phyloP scores from a whole-genome alignment of 257 asterid species.

The Euphrasia confusa region DNA sequence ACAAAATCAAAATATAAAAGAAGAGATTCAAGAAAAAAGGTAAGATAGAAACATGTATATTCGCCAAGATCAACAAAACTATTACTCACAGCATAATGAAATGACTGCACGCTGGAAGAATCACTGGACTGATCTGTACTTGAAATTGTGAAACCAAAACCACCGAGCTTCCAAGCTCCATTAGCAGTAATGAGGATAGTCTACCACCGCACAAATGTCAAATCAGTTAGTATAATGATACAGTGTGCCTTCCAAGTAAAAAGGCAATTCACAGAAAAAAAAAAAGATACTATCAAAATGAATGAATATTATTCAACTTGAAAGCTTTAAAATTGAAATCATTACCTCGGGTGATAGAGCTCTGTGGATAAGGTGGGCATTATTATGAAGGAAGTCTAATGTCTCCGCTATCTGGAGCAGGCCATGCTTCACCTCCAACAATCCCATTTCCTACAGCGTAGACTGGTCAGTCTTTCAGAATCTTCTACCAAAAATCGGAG shows the following conservation, averaged over 20 bases:
- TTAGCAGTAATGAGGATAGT: constrained; percentile 77
- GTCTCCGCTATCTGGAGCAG: constrained; percentile 95
- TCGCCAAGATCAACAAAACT: constrained; percentile 19
- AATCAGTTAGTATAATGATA: constrained; percentile 27
- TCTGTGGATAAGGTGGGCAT: constrained; percentile 88
- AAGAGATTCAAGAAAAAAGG: constrained; percentile 1
- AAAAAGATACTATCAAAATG: constrained; percentile 4
- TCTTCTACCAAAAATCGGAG: neutral
- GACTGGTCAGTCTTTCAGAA: constrained; percentile 10
- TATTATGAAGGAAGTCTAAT: constrained; percentile 90
- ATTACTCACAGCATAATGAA: constrained; percentile 95
- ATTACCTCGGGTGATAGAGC: constrained; percentile 90
- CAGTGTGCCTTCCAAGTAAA: constrained; percentile 14
- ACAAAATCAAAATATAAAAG: constrained; percentile 5
- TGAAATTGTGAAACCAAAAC: constrained; percentile 86
- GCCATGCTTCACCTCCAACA: constrained; percentile 96
- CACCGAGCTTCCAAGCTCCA: constrained; percentile 99
- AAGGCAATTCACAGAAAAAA: constrained; percentile 7
- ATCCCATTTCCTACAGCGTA: constrained; percentile 84
- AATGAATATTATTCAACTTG: neutral
- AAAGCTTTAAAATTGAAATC: constrained; percentile 13
- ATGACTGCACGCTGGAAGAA: constrained; percentile 57
- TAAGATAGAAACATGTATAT: constrained; percentile 24
- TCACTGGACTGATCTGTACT: constrained; percentile 54
- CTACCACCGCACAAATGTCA: constrained; percentile 38